Percentiles rank a stretch among this genome's conserved stretches.
Evolutionary conservation across 2,329 filamentous ascomycete genomes (phyloP).

Genomic region (Phialophora macrospora): DNA sequence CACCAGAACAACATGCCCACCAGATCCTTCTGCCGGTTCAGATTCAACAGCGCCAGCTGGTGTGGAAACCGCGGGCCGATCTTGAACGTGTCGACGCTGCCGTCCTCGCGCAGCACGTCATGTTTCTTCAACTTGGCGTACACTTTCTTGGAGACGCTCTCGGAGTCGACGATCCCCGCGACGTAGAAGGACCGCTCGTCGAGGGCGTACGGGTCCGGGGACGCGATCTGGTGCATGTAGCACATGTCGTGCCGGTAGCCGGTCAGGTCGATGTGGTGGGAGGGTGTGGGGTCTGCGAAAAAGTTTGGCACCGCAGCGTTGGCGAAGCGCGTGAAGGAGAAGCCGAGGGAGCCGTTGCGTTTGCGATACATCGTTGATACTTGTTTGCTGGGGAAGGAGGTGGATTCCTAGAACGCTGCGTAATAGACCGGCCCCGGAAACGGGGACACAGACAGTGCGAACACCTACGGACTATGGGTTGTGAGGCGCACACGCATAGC

Average conservation of each 20-base stretch:
- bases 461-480: not conserved
- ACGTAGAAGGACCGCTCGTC: slow-evolving; percentile 35
- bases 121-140: slow-evolving; percentile 26
- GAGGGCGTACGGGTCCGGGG: slow-evolving; percentile 26
- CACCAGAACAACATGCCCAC: slow-evolving; percentile 36
- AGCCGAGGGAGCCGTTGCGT: slow-evolving; percentile 34
- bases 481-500: not conserved
- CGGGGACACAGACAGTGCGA: not conserved
- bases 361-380: slow-evolving; percentile 30
- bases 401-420: not conserved
- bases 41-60: slow-evolving; percentile 30
- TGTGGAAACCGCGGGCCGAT: slow-evolving; percentile 33
- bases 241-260: slow-evolving; percentile 32
- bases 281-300: slow-evolving; percentile 19
- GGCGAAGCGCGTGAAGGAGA: slow-evolving; percentile 35
- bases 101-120: slow-evolving; percentile 23
- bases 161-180: slow-evolving; percentile 30
- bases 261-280: slow-evolving; percentile 16
- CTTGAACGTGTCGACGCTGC: slow-evolving; percentile 31
- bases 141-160: slow-evolving; percentile 23
- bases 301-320: slow-evolving; percentile 33
- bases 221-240: slow-evolving; percentile 36
- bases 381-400: not conserved
- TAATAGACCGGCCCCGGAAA: not conserved
- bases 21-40: slow-evolving; percentile 29